Percentiles rank a stretch among this genome's conserved stretches.
These are phyloP conservation scores for Crataegus laevigata DNA, from an alignment of 306 rosid genomes.

Conservation along the genomic window DNA sequence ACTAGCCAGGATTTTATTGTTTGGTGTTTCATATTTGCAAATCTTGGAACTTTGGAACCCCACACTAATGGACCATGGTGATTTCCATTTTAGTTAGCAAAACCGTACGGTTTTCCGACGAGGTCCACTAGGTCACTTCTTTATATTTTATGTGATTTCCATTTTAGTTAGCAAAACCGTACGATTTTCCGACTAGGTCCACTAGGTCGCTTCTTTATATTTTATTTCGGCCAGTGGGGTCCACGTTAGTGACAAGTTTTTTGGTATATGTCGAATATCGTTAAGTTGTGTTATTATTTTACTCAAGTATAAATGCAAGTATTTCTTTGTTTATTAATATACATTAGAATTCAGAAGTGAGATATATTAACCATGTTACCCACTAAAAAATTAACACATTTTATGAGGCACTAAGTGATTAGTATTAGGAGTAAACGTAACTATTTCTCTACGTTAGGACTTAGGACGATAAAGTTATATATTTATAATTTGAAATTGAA, in stretches of 20 bases:
- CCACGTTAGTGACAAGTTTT: neutral
- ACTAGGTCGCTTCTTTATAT: conserved; percentile 5
- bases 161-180: too few species aligned
- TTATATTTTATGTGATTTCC: neutral
- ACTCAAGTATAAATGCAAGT: too few species aligned
- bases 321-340: too few species aligned
- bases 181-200: conserved; percentile 31
- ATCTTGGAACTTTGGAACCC: neutral
- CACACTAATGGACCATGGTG: neutral
- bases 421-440: too few species aligned
- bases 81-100: conserved; percentile 13
- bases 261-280: too few species aligned
- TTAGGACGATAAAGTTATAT: neutral
- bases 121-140: neutral
- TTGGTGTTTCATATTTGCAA: neutral
- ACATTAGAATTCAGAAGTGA: too few species aligned
- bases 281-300: too few species aligned
- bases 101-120: neutral
- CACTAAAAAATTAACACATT: too few species aligned
- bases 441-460: neutral
- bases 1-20: neutral
- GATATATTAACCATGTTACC: too few species aligned
- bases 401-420: too few species aligned
- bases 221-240: too few species aligned
- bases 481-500: neutral